Evolutionary conservation across 2,329 filamentous ascomycete genomes (phyloP).

Genomic region (Apiospora koreana): DNA sequence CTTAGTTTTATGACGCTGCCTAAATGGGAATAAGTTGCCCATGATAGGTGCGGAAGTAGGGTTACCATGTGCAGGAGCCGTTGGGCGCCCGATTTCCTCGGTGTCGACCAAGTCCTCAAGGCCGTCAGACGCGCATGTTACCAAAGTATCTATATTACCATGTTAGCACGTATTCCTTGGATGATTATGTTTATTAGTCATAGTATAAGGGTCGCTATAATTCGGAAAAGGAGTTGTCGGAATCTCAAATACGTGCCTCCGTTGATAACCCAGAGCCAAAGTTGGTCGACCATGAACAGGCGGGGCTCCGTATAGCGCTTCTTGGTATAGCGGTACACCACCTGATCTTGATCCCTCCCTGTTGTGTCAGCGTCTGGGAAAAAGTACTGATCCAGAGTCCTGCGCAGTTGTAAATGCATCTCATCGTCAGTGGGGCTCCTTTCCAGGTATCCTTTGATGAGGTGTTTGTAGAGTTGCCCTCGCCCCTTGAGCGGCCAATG

Average conservation of each 20-base stretch:
- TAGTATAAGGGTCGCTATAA: too few species aligned
- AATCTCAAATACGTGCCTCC: not conserved
- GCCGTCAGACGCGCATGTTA: not conserved
- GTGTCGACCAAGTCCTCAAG: not conserved
- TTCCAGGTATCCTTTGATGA: not conserved
- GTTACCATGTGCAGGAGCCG: not conserved
- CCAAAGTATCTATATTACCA: not conserved
- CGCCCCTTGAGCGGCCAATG: not conserved
- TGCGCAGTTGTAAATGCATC: not conserved
- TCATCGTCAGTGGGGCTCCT: not conserved
- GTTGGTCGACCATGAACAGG: slow-evolving; percentile 12
- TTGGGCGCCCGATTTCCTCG: not conserved
- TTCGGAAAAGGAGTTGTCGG: too few species aligned
- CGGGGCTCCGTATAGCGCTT: not conserved
- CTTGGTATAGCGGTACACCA: not conserved
- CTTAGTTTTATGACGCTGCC: not conserved
- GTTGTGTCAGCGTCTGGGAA: not conserved
- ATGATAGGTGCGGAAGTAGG: not conserved
- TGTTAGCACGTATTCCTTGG: not conserved
- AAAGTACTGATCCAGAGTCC: not conserved
- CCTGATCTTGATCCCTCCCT: not conserved
- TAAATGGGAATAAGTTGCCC: not conserved
- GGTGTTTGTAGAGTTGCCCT: not conserved
- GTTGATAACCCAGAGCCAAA: slow-evolving; percentile 11
- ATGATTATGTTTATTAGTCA: too few species aligned